Evolutionary conservation across 2,329 filamentous ascomycete genomes (phyloP).

Genomic region (Pseudogymnoascus sp.): DNA sequence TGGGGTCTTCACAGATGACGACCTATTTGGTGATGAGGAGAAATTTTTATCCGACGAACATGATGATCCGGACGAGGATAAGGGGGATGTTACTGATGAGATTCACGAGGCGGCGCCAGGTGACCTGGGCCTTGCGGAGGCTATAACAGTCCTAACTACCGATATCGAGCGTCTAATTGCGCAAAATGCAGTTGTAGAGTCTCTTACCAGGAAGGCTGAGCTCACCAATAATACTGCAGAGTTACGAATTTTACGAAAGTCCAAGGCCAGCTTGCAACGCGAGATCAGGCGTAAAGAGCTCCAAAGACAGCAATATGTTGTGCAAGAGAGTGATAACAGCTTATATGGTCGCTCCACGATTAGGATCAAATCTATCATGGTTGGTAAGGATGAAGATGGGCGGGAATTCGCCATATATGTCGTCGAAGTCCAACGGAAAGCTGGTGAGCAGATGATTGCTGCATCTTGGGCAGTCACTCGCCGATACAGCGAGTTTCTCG

Average conservation of each 20-base stretch:
- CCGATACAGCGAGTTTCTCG: conserved; percentile 94
- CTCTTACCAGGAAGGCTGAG: conserved; percentile 87
- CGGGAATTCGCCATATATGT: conserved; percentile 91
- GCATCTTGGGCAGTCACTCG: conserved; percentile 89
- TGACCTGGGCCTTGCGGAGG: conserved; percentile 86
- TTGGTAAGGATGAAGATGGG: conserved; percentile 84
- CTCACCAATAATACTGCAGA: conserved; percentile 95
- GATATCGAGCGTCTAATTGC: conserved; percentile 85
- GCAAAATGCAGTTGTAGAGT: conserved; percentile 87
- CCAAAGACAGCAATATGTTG: conserved; percentile 91
- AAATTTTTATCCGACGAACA: conserved; percentile 81
- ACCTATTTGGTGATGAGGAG: conserved; percentile 84
- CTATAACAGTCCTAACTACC: conserved; percentile 77
- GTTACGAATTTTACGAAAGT: conserved; percentile 84
- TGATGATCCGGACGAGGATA: conserved; percentile 56
- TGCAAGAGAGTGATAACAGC: conserved; percentile 97
- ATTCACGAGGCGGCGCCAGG: conserved; percentile 93
- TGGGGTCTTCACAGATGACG: conserved; percentile 88
- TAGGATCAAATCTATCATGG: conserved; percentile 85
- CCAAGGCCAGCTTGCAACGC: conserved; percentile 83
- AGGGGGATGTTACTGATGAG: conserved; percentile 63
- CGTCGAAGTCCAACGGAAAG: conserved; percentile 82
- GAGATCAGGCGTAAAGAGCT: conserved; percentile 92
- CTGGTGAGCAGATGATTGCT: conserved; percentile 93
- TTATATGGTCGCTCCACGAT: conserved; percentile 86